phyloP scores from a whole-genome alignment of 495 filamentous ascomycete species.

The Sabuloglossum arenarium region DNA sequence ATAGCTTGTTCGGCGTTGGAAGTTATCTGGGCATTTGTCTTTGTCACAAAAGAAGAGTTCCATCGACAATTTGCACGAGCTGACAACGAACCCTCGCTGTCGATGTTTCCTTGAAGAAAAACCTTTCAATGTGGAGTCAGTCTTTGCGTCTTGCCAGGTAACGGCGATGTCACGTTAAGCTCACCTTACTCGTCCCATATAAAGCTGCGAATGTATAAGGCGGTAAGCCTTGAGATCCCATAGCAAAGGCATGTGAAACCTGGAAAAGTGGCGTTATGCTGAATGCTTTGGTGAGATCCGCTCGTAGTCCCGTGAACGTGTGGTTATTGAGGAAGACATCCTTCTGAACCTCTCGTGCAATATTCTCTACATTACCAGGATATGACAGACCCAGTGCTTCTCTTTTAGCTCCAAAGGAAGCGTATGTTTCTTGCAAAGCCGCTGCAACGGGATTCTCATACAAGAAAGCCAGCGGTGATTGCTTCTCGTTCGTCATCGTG shows the following conservation, averaged over 20 bases:
- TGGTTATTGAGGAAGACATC: conserved; percentile 88
- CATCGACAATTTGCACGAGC: conserved; percentile 83
- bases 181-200: conserved; percentile 77
- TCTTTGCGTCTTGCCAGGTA: conserved; percentile 3
- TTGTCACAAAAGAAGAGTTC: conserved; percentile 53
- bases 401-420: conserved; percentile 64
- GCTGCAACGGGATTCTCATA: conserved; percentile 49
- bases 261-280: conserved; percentile 87
- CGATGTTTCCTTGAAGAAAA: conserved; percentile 86
- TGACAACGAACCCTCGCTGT: conserved; percentile 65
- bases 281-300: conserved; percentile 89
- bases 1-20: conserved; percentile 50
- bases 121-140: conserved; percentile 28
- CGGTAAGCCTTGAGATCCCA: conserved; percentile 68
- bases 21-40: conserved; percentile 64
- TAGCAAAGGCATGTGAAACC: conserved; percentile 85
- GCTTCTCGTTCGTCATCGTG: neutral
- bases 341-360: conserved; percentile 79
- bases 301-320: conserved; percentile 85
- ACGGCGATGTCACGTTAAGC: conserved; percentile 13
- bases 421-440: conserved; percentile 56
- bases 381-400: conserved; percentile 73
- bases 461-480: conserved; percentile 40
- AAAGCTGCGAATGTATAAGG: conserved; percentile 89
- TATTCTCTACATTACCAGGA: conserved; percentile 79